Evolutionary conservation across 1,284 basidiomycete species (phyloP).

Genomic region (Pterula multifida): DNA sequence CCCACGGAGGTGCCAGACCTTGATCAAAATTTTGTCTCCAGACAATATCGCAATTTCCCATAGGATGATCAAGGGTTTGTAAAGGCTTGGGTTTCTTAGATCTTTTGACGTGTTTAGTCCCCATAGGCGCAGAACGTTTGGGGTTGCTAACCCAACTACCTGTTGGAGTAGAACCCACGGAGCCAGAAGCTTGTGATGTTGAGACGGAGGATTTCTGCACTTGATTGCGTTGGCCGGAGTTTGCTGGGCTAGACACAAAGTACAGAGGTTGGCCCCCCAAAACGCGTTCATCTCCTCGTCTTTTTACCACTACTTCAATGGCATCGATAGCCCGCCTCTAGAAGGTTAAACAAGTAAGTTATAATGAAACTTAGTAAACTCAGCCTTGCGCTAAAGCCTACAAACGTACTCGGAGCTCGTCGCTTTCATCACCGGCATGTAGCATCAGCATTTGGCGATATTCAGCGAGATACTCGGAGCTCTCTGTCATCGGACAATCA

Average conservation of each 20-base stretch:
- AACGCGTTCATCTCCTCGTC: slow-evolving; percentile 39
- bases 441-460: slow-evolving; percentile 54
- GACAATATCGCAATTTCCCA: slow-evolving; percentile 42
- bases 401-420: slow-evolving; percentile 43
- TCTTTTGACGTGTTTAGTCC: slow-evolving; percentile 18
- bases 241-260: slow-evolving; percentile 20
- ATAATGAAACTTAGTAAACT: too few species aligned
- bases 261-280: slow-evolving; percentile 51
- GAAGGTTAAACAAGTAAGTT: slow-evolving; percentile 8
- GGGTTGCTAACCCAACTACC: slow-evolving; percentile 12
- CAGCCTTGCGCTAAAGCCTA: slow-evolving; percentile 1
- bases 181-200: background rate
- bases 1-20: too few species aligned
- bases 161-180: background rate
- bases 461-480: slow-evolving; percentile 50
- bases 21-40: slow-evolving; percentile 13
- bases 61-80: slow-evolving; percentile 26
- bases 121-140: slow-evolving; percentile 22
- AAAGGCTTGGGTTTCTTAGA: slow-evolving; percentile 17
- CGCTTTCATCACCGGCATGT: slow-evolving; percentile 48
- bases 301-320: slow-evolving; percentile 49
- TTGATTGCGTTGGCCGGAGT: background rate
- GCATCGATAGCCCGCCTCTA: slow-evolving; percentile 50
- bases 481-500: slow-evolving; percentile 51
- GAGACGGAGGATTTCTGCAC: slow-evolving; percentile 4